Base-by-base conservation (phyloP, 164 flowering plant species). In the Aristolochia californica region DNA sequence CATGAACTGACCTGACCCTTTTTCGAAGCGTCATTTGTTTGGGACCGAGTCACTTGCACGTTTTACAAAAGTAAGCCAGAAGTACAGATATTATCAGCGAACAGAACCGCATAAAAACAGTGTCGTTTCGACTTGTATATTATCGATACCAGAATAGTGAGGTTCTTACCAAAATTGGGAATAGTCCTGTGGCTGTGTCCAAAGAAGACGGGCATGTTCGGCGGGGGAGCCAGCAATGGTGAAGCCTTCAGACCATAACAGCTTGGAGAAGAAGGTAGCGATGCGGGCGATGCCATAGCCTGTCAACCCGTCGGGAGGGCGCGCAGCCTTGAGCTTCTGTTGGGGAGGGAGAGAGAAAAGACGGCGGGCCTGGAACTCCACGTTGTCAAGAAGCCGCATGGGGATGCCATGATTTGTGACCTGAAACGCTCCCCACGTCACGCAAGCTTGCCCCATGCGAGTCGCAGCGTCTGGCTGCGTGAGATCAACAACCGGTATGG, bases 241-340 rank as follows among this genome's bases (percentile, higher is more conserved):
- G 77, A 84, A 91, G 2, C 98, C 96, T 53, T 91, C 97, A 0
- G 81, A 81, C 98, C 98, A 91, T 83, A 88, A 74, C 40, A 56
- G 78, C 69, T 88, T 85, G 9, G 79, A 61, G 64, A 81, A 88
- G 70, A 88, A 85, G 18, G 81, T 68, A 4, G 96, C 79, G 24
- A 88, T 82, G 17, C 85, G 73, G 8, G 88, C 83, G 0, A 72
- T 63, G 8, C 98, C 96, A 40, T 88, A 91, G 24, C 98, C 98
- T 0, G 88, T 55, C 17, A 80, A 34, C 0, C 85, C 84, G 14
- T 77, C 81, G 0, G 91, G 74, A 2, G 74, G 54, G 0, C 95
- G 81, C 11, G 82, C 78, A 0, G 88, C 97, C 59, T 75, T 77
- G 61, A 82, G 82, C 66, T 91, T 91, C 47, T 81, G 88, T 0